Base-by-base conservation (phyloP, 179 eudicot species). In the Beta lomatogona region DNA sequence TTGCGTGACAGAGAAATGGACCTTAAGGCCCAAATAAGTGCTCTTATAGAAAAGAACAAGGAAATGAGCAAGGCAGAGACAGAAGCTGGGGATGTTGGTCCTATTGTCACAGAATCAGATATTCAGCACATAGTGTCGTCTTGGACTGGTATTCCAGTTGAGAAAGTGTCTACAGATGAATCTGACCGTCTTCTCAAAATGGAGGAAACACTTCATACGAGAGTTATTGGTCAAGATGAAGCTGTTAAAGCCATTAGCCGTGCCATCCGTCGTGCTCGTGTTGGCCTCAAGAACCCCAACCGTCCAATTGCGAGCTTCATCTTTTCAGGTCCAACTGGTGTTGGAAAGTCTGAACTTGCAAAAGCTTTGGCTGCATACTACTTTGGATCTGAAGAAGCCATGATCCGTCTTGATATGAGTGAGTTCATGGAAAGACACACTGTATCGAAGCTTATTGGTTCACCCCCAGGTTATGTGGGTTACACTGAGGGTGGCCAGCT, bases 381-480 rank as follows among this genome's bases (percentile, higher is more conserved):
- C 85, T 96, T 89, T 76, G 99, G 99, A 4, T 96, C 98, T 1
- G 98, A 96, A 80, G 93, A 94, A 61, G 89, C 93, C 54, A 96
- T 96, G 99, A 87, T 94, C 63, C 90, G 98, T 1, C 94, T 96
- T n/a, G 99, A 96, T 74, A 96, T 94, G 99, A 92, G 97, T 66
- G 99, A 96, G 87, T 96, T 89, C 88, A 96, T 96, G 99, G 99
- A 96, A 83, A 80, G 97, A 65, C 98, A 96, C 88, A 92, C 99
- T 0, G 97, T 96, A 25, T 87, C 99, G 3, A 96, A 94, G 85
- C 97, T 96, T 46, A 88, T 94, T 22, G 99, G 98, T 2, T 91
- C 99, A 0, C 99, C 98, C 0, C 99, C 99, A 0, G 99, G 99
- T 0, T 96, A 96, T 50, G 96, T 94, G 0, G 99, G 98, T 14